Conservation (phyloP, 768 basidiomycete genomes). For the Lentinula boryana region DNA sequence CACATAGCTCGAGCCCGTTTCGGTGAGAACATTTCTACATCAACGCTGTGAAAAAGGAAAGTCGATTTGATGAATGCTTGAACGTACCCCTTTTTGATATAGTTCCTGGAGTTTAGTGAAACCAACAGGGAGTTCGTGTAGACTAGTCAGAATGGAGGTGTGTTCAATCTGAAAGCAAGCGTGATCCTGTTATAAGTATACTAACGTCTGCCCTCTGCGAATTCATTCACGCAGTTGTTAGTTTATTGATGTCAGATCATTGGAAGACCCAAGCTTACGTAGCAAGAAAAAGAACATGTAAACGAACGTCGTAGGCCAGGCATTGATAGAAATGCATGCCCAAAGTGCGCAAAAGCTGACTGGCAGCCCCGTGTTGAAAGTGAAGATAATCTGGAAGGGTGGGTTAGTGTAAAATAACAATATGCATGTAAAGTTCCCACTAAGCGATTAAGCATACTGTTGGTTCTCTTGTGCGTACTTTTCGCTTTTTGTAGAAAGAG, state of each 20-base stretch:
- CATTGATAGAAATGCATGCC: slow-evolving; percentile 6
- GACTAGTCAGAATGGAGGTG: neutral
- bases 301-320: slow-evolving; percentile 4
- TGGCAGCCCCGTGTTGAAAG: slow-evolving; percentile 2
- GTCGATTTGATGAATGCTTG: neutral
- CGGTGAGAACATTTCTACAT: neutral
- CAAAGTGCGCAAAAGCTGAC: slow-evolving; percentile 6
- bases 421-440: neutral
- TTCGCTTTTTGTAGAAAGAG: slow-evolving; percentile 10
- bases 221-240: neutral
- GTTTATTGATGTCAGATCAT: neutral
- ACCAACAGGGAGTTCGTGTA: slow-evolving; percentile 6
- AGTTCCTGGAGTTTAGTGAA: neutral
- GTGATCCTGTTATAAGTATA: neutral
- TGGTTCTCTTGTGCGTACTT: slow-evolving; percentile 4
- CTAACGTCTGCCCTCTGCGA: neutral
- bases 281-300: slow-evolving; percentile 5
- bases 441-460: slow-evolving; percentile 12
- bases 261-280: neutral
- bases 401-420: neutral
- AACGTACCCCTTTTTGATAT: neutral
- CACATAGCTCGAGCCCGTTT: neutral
- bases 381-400: neutral
- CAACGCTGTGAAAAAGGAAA: neutral
- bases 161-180: neutral